Conservation (phyloP, 306 rosid species). For the Macrotyloma uniflorum region DNA sequence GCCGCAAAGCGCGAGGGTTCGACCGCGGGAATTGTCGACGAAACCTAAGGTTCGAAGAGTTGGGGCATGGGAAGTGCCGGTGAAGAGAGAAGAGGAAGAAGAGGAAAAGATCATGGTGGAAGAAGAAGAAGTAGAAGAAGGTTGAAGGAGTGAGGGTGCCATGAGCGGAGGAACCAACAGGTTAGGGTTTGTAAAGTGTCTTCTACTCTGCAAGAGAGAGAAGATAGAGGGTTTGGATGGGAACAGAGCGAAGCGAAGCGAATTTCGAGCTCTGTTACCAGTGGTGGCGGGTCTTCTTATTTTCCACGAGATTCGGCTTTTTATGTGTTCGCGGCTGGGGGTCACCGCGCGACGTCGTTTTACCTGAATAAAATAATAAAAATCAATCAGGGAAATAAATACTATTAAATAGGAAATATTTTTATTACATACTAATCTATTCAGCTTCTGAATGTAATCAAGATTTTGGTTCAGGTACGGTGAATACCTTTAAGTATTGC, state of each 20-base stretch:
- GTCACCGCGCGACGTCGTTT: conserved; percentile 35
- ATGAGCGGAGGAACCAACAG: conserved; percentile 30
- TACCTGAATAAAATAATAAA: not conserved
- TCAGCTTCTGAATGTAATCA: not conserved
- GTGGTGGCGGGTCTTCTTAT: conserved; percentile 54
- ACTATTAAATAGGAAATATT: not conserved
- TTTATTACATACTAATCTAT: not conserved
- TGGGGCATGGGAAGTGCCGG: conserved; percentile 27
- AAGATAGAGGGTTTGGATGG: not conserved
- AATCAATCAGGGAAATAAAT: not conserved
- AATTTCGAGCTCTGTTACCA: conserved; percentile 21
- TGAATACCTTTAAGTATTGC: too few relatives aligned
- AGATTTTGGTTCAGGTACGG: not conserved
- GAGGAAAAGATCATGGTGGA: conserved; percentile 39
- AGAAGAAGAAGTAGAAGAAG: conserved; percentile 48
- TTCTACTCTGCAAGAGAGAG: not conserved
- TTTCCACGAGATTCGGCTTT: conserved; percentile 39
- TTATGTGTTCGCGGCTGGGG: not conserved
- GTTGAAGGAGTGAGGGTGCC: conserved; percentile 72
- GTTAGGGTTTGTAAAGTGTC: conserved; percentile 36
- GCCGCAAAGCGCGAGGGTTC: conserved; percentile 32
- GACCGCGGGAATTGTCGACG: conserved; percentile 39
- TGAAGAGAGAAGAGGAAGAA: conserved; percentile 48
- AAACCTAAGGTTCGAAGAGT: conserved; percentile 31
- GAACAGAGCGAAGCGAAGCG: conserved; percentile 6